Evolutionary conservation across 192 early-diverging fungal genomes (phyloP), one percentile per base, ranked within the genome.

Genomic region (Coemansia sp.): DNA sequence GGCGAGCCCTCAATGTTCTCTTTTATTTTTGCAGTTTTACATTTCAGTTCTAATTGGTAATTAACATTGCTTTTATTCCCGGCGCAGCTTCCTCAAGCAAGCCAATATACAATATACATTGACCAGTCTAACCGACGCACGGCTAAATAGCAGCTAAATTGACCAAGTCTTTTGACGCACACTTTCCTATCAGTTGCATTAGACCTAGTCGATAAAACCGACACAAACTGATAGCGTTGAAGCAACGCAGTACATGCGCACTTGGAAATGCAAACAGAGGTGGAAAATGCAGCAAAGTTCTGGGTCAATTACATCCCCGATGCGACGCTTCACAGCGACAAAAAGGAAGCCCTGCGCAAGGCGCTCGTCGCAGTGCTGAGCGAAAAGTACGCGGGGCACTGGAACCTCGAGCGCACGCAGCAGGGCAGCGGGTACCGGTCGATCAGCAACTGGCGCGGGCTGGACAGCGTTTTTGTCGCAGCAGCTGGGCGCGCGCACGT

Each of bases 401-500:
- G 91, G 91, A 81, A 92, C 52, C 45, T 82, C 5, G 69, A 84
- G 38, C 71, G 79, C 31, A 88, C 91, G 14, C 68, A 65, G 42
- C 66, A 61, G 18, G 91, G 91, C 51, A 91, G 89, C 67, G 91
- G 77, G 22, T 93, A 88, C 80, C 78, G 91, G 73, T 85, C 89
- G 21, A 80, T 93, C 58, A 84, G 87, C 35, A 87, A 85, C 60
- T 89, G 87, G 73, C 83, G 81, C 51, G 64, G 77, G 31, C 74
- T 89, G 16, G 91, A 93, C 71, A 60, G 81, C 14, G 59, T 82
- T 19, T 56, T 93, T 9, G 64, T 81, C 33, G 58, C 60, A 67
- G 88, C 88, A 22, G 87, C 85, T 21, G 22, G 73, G 35, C 68
- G 71, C 19, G 72, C 82, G 5, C 58, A 47, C 18, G 60, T 88